Evolutionary conservation across 768 basidiomycete genomes (phyloP).

Genomic region (Coprinopsis cinerea): DNA sequence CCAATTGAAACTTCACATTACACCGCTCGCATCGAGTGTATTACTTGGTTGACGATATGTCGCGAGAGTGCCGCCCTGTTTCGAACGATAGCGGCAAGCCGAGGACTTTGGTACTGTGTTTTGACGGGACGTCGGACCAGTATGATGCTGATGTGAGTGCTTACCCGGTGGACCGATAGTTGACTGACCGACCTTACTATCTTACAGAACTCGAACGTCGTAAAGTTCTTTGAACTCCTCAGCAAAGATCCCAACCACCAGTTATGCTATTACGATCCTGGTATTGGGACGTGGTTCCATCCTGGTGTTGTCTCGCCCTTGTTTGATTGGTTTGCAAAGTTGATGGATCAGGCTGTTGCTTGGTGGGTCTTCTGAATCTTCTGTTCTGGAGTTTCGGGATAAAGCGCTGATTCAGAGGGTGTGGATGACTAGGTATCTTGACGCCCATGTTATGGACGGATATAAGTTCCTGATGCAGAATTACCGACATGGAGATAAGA

Average conservation of each 20-base stretch:
- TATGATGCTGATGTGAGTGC: slow-evolving; percentile 40
- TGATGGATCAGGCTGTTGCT: slow-evolving; percentile 65
- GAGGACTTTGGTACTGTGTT: slow-evolving; percentile 56
- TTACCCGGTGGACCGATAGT: not conserved
- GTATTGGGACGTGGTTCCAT: slow-evolving; percentile 46
- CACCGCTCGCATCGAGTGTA: too few species aligned
- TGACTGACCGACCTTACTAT: not conserved
- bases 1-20: too few species aligned
- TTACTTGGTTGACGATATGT: too few species aligned
- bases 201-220: slow-evolving; percentile 58
- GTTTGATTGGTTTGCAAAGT: slow-evolving; percentile 51
- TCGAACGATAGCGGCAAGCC: not conserved
- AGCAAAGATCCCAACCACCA: slow-evolving; percentile 56
- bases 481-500: slow-evolving; percentile 64
- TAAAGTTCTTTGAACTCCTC: slow-evolving; percentile 63
- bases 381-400: not conserved
- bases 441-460: slow-evolving; percentile 66
- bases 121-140: slow-evolving; percentile 60
- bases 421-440: slow-evolving; percentile 48
- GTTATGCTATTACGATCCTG: slow-evolving; percentile 65
- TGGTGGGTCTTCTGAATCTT: slow-evolving; percentile 41
- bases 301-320: slow-evolving; percentile 65
- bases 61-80: not conserved
- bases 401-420: not conserved
- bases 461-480: slow-evolving; percentile 79